phyloP scores from a whole-genome alignment of 345 rosid genomes.

The Anastatica hierochuntica region DNA sequence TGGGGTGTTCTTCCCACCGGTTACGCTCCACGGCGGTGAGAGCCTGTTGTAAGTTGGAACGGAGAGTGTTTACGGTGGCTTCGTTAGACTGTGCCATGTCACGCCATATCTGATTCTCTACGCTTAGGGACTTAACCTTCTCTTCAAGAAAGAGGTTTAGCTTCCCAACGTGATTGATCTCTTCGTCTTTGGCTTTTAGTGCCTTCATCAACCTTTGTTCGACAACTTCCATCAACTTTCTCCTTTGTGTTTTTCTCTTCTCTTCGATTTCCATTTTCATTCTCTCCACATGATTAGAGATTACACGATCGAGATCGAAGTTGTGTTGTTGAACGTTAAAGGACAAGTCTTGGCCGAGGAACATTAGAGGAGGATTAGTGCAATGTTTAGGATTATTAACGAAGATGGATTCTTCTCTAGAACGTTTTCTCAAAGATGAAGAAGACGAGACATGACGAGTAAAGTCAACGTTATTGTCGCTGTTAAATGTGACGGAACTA shows the following conservation, averaged over 20 bases:
- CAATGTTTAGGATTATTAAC: conserved; percentile 14
- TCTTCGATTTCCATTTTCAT: conserved; percentile 65
- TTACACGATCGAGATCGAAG: conserved; percentile 46
- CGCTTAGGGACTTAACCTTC: conserved; percentile 41
- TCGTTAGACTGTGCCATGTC: conserved; percentile 71
- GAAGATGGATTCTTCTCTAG: conserved; percentile 39
- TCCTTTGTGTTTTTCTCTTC: conserved; percentile 44
- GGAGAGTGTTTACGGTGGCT: conserved; percentile 64
- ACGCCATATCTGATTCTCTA: conserved; percentile 85
- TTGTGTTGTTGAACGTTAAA: conserved; percentile 55
- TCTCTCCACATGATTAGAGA: conserved; percentile 69
- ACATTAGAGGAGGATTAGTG: conserved; percentile 32
- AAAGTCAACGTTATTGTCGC: conserved; percentile 19
- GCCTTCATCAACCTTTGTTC: conserved; percentile 46
- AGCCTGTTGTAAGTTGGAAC: conserved; percentile 54
- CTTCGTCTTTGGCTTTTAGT: conserved; percentile 62
- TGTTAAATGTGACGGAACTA: conserved; percentile 51
- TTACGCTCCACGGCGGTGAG: conserved; percentile 27
- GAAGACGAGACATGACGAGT: conserved; percentile 24
- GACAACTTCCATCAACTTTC: conserved; percentile 41
- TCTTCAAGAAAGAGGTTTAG: conserved; percentile 66
- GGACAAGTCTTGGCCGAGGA: conserved; percentile 58
- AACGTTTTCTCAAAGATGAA: conserved; percentile 53
- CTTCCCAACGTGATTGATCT: conserved; percentile 56
- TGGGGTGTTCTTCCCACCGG: conserved; percentile 22